phyloP scores from a whole-genome alignment of 2,329 filamentous ascomycete species.

The Colletotrichum sp. region DNA sequence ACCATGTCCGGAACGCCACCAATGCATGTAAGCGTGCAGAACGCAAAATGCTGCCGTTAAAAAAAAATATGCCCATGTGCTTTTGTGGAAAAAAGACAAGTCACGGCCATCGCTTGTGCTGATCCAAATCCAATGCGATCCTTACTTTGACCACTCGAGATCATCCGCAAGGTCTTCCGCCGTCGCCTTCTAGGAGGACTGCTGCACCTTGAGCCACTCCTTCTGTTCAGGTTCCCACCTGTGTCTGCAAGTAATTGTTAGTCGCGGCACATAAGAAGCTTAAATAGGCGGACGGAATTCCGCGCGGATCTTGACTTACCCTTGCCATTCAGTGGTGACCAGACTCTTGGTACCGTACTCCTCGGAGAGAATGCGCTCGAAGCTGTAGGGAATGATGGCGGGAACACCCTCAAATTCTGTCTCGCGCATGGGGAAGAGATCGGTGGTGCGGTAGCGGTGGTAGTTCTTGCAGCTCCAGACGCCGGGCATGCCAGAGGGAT shows the following conservation, averaged over 20 bases:
- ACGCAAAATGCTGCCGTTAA: neutral
- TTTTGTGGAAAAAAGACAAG: neutral
- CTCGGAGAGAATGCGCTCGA: conserved; percentile 67
- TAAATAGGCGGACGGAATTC: neutral
- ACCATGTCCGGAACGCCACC: conserved; percentile 8
- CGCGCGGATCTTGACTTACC: conserved; percentile 47
- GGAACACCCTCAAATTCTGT: conserved; percentile 77
- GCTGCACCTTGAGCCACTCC: conserved; percentile 58
- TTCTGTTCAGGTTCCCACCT: conserved; percentile 62
- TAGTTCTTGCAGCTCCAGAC: conserved; percentile 82
- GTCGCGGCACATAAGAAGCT: neutral
- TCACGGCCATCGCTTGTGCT: neutral
- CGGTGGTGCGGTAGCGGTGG: conserved; percentile 72
- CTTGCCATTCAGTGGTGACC: conserved; percentile 63
- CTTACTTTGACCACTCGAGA: neutral
- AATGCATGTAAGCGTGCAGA: conserved; percentile 7
- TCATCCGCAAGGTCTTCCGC: neutral
- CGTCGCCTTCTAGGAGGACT: neutral
- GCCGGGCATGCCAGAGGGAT: conserved; percentile 63
- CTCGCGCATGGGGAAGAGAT: conserved; percentile 77
- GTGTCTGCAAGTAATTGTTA: conserved; percentile 51
- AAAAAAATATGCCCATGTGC: neutral
- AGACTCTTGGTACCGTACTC: conserved; percentile 71
- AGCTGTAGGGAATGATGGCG: conserved; percentile 72
- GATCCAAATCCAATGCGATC: neutral